These are phyloP conservation scores for Tylopilus balloui DNA, from an alignment of 768 basidiomycete species.

Conservation along the genomic window DNA sequence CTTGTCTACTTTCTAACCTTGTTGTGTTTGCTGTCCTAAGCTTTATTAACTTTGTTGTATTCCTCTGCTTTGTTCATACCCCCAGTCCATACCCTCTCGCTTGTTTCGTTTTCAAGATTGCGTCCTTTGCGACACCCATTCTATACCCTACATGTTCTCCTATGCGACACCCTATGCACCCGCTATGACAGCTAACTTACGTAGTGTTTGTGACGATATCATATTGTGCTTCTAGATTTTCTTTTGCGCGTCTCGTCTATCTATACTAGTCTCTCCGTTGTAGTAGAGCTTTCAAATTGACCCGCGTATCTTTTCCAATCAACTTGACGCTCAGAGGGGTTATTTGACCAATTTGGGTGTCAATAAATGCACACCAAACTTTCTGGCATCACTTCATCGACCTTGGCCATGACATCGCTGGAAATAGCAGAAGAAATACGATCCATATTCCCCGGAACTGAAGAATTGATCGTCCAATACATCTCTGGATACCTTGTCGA, in stretches of 20 bases:
- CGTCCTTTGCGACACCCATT: constrained; percentile 1
- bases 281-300: not conserved
- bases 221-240: constrained; percentile 25
- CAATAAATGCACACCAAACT: not conserved
- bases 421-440: constrained; percentile 82
- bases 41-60: constrained; percentile 26
- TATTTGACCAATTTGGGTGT: not conserved
- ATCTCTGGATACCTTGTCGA: constrained; percentile 85
- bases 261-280: constrained; percentile 10
- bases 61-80: constrained; percentile 17
- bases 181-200: constrained; percentile 7
- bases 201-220: constrained; percentile 13
- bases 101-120: not conserved
- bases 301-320: not conserved
- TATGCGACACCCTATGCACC: constrained; percentile 20
- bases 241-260: constrained; percentile 11
- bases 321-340: too few relatives aligned
- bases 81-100: constrained; percentile 4
- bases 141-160: constrained; percentile 20
- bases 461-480: constrained; percentile 83
- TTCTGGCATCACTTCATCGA: not conserved
- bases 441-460: constrained; percentile 63
- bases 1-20: constrained; percentile 55
- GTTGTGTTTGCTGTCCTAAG: constrained; percentile 6
- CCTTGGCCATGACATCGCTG: constrained; percentile 54